phyloP scores from a whole-genome alignment of 2,329 filamentous ascomycete species.

The Cercospora zeae-maydis region DNA sequence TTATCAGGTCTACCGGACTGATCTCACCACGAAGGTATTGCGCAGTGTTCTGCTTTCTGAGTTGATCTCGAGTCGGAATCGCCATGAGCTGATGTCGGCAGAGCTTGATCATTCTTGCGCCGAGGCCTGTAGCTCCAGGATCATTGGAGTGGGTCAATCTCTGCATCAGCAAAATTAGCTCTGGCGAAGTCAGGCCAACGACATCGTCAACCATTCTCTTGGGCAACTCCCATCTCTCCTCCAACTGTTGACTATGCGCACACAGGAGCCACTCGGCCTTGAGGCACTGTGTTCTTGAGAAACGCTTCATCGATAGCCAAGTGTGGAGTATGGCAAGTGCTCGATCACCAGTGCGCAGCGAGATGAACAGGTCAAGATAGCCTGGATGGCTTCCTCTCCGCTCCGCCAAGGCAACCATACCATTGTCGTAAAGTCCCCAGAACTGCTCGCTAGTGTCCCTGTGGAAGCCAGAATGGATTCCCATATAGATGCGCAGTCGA shows the following conservation, averaged over 20 bases:
- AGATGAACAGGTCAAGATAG: constrained; percentile 42
- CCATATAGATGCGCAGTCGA: constrained; percentile 22
- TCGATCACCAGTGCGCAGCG: constrained; percentile 44
- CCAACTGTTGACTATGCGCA: not conserved
- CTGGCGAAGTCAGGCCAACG: constrained; percentile 4
- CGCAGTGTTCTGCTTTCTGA: constrained; percentile 32
- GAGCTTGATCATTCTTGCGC: not conserved
- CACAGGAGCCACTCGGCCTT: constrained; percentile 9
- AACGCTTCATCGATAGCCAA: constrained; percentile 33
- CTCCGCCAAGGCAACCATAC: not conserved
- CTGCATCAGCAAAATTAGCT: constrained; percentile 7
- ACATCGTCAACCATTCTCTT: constrained; percentile 7
- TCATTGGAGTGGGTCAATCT: not conserved
- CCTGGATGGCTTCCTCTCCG: constrained; percentile 16
- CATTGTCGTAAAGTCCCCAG: constrained; percentile 27
- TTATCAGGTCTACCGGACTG: constrained; percentile 20
- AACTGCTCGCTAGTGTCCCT: constrained; percentile 21
- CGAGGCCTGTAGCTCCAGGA: not conserved
- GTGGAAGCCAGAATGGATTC: constrained; percentile 28
- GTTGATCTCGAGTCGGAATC: constrained; percentile 18
- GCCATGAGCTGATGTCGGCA: constrained; percentile 27
- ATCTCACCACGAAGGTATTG: constrained; percentile 43
- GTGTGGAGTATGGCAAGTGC: constrained; percentile 46
- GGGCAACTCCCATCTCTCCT: constrained; percentile 6
- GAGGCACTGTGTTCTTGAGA: constrained; percentile 29